Base-by-base conservation (phyloP, 345 rosid species). In the Turnera subulata region DNA sequence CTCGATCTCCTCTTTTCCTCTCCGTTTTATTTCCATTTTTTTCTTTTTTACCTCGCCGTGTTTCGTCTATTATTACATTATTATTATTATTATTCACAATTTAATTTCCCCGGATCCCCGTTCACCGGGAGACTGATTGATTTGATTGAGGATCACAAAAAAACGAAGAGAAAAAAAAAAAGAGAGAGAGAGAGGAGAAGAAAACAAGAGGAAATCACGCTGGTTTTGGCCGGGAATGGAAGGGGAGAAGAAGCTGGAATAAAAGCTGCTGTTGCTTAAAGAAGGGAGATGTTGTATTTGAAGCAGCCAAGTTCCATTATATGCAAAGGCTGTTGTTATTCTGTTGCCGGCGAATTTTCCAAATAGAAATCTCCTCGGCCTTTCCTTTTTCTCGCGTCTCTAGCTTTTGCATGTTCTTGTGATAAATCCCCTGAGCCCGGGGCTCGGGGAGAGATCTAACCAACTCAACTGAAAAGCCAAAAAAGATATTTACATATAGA, bases 221-320 rank as follows among this genome's bases (percentile, higher is more conserved):
- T 40, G 12, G 23, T 15, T 51, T 18, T 15, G 19, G 25, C 14
- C 15, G 24, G 22, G 26, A 61, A 59, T 26, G 58, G 47, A 62
- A 29, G 52, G 42, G 48, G 23, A 16, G 47, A 35, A 42, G 55
- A 55, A 51, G 68, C 57, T 55, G 58, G 39, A 42, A 35, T 42
- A 54, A 13, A 32, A 55, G 47, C 56, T 56, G 43, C 16, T 42
- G 15, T 15, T 40, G 6, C 9, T 40, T 2, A 44, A 12, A 1
- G 5, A 19, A 22, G 52, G 66, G 70, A 64, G 53, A 85, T 85
- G 93, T 50, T 85, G 73, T 83, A 83, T 76, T 66, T 83, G 89
- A 85, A 85, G 82, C 93, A 80, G 67, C 89, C 86, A n/a, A 79
- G 68, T 78, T 82, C 80, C 53, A 76, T 80, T 72, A 11, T 74